Base-by-base conservation (phyloP, 2,329 filamentous ascomycete genomes). In the Aspergillus piperis region DNA sequence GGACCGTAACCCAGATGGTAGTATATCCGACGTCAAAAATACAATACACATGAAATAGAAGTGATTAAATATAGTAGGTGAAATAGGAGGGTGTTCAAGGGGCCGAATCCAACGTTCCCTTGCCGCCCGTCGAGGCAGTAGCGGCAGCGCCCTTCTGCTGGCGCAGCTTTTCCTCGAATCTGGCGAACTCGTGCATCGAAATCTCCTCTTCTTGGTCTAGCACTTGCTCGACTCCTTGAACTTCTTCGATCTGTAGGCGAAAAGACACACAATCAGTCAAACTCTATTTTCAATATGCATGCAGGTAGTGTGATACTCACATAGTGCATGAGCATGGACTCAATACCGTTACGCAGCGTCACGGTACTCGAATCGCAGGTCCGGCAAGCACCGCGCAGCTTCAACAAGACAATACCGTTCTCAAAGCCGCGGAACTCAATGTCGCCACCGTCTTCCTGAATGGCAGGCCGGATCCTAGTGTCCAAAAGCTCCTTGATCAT, bases 401-500 rank as follows among this genome's bases (percentile, higher is more conserved):
- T 97, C 70, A 96, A 75, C 69, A 87, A 75, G n/a, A 96, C 95
- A 64, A 89, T 85, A 0, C 95, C 95, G 68, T 92, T 85, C 67
- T 92, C 85, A 70, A 98, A 98, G 1, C 94, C 94, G 17, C 91
- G 84, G 75, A 94, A 96, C 76, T 99, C 95, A 71, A 99, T 98
- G 75, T 99, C 95, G 49, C 95, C 95, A 51, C 95, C 95, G 68
- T 99, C 95, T 75, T 98, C 95, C 76, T 98, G 95, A 64, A 99
- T 99, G 1, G 94, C 91, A 0, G 95, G 95, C 47, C 95, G 85
- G 71, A 99, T 96, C 63, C 95, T 85, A 25, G 95, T 99, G 78
- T 99, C 95, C 38, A 99, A 83, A 32, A 99, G 81, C 79, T 99
- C 95, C 81, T 98, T 96, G 79, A 99, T 98, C 95, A 98, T 98